Evolutionary conservation across 805 yeast genomes (phyloP).

Genomic region (Suhomyces xylopsoci): DNA sequence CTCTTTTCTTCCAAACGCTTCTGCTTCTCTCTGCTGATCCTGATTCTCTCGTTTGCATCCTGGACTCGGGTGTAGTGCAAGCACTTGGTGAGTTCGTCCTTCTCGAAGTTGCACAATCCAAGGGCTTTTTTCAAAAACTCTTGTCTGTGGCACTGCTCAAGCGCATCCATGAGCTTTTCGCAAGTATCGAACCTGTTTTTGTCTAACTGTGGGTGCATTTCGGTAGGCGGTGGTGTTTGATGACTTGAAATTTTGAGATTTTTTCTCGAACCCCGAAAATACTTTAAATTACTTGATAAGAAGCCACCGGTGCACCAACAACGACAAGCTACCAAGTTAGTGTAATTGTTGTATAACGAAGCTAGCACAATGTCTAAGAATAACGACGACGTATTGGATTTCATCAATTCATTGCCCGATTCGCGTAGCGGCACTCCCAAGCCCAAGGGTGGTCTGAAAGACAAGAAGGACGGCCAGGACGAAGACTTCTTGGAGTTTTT

Average conservation of each 20-base stretch:
- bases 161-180: conserved; percentile 75
- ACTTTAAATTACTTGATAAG: background rate
- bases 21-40: conserved; percentile 54
- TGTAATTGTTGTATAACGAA: background rate
- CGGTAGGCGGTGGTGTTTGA: background rate
- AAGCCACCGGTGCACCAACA: background rate
- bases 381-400: conserved; percentile 75
- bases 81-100: conserved; percentile 75
- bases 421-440: conserved; percentile 33
- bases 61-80: conserved; percentile 71
- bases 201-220: conserved; percentile 47
- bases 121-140: conserved; percentile 66
- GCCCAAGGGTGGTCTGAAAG: conserved; percentile 22
- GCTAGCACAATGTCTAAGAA: conserved; percentile 20
- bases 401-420: conserved; percentile 76
- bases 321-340: background rate
- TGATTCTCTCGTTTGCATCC: conserved; percentile 54
- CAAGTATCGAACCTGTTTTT: conserved; percentile 53
- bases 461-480: conserved; percentile 36
- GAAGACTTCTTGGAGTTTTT: conserved; percentile 54
- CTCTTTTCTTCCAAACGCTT: conserved; percentile 53
- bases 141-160: conserved; percentile 81
- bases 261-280: background rate
- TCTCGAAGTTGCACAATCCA: conserved; percentile 83
- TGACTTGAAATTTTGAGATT: background rate